phyloP scores from a whole-genome alignment of 169 alveolate genomes.

The Eimeria sp. region DNA sequence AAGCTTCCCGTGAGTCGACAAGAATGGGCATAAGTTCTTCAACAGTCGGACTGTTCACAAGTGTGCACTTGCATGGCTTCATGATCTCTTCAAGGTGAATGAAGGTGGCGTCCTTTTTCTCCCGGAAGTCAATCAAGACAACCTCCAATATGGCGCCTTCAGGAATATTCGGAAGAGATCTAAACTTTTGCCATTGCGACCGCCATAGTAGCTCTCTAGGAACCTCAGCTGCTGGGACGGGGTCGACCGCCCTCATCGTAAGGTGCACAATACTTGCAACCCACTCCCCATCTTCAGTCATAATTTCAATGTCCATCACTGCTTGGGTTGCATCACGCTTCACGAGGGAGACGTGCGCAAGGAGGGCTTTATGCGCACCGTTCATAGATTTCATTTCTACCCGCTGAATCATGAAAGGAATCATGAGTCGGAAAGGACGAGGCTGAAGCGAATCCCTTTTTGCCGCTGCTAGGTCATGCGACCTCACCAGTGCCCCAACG shows the following conservation, averaged over 20 bases:
- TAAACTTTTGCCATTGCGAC: conserved; percentile 78
- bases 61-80: conserved; percentile 13
- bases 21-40: conserved; percentile 19
- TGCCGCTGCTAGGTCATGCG: conserved; percentile 71
- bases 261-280: conserved; percentile 61
- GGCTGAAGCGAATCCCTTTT: conserved; percentile 48
- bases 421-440: conserved; percentile 58
- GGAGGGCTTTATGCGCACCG: conserved; percentile 36
- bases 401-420: conserved; percentile 80
- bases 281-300: conserved; percentile 55
- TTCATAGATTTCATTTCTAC: conserved; percentile 33
- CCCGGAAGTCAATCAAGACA: conserved; percentile 43
- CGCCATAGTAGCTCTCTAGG: conserved; percentile 85
- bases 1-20: not conserved
- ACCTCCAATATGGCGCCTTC: not conserved
- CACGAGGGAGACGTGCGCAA: conserved; percentile 81
- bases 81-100: not conserved
- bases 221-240: conserved; percentile 82
- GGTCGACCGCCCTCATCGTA: conserved; percentile 80
- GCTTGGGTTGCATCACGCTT: conserved; percentile 81
- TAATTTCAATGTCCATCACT: conserved; percentile 70
- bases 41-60: conserved; percentile 4
- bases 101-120: not conserved
- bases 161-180: not conserved
- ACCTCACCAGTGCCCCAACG: conserved; percentile 83